Conservation (phyloP, 202 grass and related monocot genomes). For the Thinopyrum obtusiflorum region DNA sequence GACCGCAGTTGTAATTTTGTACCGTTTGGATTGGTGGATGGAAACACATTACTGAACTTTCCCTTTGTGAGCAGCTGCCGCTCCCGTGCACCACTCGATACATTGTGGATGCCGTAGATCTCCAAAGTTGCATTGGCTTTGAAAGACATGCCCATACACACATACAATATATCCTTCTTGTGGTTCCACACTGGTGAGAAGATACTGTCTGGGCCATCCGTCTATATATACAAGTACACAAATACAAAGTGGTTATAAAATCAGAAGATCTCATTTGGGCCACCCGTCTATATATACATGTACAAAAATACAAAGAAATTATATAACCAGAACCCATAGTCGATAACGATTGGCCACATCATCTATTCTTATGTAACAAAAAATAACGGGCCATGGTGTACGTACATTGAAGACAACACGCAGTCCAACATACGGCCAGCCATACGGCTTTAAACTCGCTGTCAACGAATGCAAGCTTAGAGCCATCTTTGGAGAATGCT, state of each 20-base stretch:
- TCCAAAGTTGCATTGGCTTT: not conserved
- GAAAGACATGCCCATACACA: conserved; percentile 27
- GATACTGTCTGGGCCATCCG: not conserved
- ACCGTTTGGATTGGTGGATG: not conserved
- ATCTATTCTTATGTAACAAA: not conserved
- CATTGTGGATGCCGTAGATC: conserved; percentile 6
- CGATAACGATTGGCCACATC: not conserved
- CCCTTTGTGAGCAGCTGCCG: not conserved
- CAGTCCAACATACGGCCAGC: not conserved
- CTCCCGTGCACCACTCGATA: not conserved
- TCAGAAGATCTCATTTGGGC: too few species aligned
- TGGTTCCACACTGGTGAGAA: conserved; percentile 53
- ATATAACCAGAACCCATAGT: not conserved
- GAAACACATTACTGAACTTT: not conserved
- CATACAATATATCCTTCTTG: conserved; percentile 32
- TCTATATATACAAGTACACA: conserved; percentile 17
- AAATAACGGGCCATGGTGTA: not conserved
- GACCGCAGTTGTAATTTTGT: not conserved
- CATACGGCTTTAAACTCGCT: conserved; percentile 41
- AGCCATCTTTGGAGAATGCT: conserved; percentile 41
- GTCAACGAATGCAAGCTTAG: conserved; percentile 45
- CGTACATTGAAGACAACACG: conserved; percentile 10
- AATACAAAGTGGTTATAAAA: too few species aligned
- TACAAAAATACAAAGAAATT: not conserved
- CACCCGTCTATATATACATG: conserved; percentile 16